A percentile compares a stretch with the other conserved stretches of the same genome.
Evolutionary conservation across 108 stramenopile genomes (phyloP).

Genomic region (Poteriospumella lacustris): DNA sequence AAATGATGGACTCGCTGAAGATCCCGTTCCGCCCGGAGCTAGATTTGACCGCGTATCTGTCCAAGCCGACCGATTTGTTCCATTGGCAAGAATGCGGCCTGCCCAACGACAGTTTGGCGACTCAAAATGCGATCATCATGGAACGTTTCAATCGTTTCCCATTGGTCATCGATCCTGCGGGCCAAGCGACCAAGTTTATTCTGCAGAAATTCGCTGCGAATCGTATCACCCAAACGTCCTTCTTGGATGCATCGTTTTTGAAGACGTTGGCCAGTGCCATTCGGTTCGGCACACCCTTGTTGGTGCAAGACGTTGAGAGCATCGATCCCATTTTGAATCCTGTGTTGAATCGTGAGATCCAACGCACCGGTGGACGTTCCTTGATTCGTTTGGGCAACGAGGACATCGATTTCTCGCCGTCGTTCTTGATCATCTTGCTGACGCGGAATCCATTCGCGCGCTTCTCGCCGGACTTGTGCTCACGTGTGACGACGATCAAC

Average conservation of each 20-base stretch:
- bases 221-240: constrained; percentile 87
- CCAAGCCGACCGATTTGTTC: constrained; percentile 73
- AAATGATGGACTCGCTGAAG: constrained; percentile 65
- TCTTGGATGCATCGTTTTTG: constrained; percentile 92
- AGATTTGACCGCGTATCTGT: constrained; percentile 77
- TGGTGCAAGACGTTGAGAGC: constrained; percentile 85
- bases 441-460: constrained; percentile 85
- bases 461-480: constrained; percentile 89
- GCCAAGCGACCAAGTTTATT: constrained; percentile 77
- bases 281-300: constrained; percentile 88
- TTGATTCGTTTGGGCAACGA: constrained; percentile 89
- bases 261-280: constrained; percentile 91
- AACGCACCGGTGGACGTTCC: constrained; percentile 85
- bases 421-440: constrained; percentile 82
- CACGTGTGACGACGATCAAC: constrained; percentile 88
- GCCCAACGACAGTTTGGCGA: constrained; percentile 78
- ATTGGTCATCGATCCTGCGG: constrained; percentile 96
- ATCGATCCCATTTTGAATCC: constrained; percentile 95
- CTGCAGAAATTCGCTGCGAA: constrained; percentile 72
- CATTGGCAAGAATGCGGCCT: constrained; percentile 79
- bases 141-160: constrained; percentile 81
- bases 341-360: constrained; percentile 84
- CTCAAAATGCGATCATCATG: constrained; percentile 91
- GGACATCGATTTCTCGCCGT: constrained; percentile 92
- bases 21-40: constrained; percentile 75